Evolutionary conservation across 164 flowering plant genomes (phyloP), one percentile per base, ranked within the genome.

Genomic region (Stephania yunnanensis): DNA sequence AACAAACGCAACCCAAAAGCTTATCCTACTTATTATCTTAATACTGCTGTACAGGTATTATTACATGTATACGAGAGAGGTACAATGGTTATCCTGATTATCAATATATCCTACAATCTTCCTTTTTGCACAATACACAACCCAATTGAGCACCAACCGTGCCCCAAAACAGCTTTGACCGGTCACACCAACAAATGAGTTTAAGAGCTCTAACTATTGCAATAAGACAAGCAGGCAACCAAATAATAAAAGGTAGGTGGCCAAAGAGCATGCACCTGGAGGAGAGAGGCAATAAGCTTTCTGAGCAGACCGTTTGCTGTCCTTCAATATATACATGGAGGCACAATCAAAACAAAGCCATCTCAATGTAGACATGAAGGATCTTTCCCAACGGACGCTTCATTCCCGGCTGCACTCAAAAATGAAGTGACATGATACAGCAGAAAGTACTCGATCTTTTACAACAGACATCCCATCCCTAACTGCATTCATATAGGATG

Each of bases 1-100:
- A 58, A 58, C 64, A 50, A 58, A 58, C n/a, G 64, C 20, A 58
- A 58, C 64, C 64, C 13, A 58, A 58, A 58, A 58, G 65, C 65
- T 17, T n/a, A 36, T 20, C 65, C 1, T 58, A 10, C 7, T 6
- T 61, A n/a, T 19, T 61, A 61, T 8, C 25, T 61, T n/a, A 61
- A 61, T 19, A 15, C 20, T n/a, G 66, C n/a, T 61, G 66, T 61
- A 61, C 66, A 61, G 20, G 66, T 61, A 61, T n/a, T 19, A n/a
- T 20, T 61, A 19, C n/a, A 61, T n/a, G 66, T 19, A 50, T 50
- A 10, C 9, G 15, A 2, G 0, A 50, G 55, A 50, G 55, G 12
- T 50, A 50, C 3, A 9, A 50, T 50, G 55, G 13, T 1, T 50
- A 10, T 50, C 55, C 15, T 50, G 55, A 50, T 50, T 10, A 50